A percentile compares a stretch with the other conserved stretches of the same genome.
phyloP scores from a whole-genome alignment of 768 basidiomycete genomes.

The Termitomyces titanicus region DNA sequence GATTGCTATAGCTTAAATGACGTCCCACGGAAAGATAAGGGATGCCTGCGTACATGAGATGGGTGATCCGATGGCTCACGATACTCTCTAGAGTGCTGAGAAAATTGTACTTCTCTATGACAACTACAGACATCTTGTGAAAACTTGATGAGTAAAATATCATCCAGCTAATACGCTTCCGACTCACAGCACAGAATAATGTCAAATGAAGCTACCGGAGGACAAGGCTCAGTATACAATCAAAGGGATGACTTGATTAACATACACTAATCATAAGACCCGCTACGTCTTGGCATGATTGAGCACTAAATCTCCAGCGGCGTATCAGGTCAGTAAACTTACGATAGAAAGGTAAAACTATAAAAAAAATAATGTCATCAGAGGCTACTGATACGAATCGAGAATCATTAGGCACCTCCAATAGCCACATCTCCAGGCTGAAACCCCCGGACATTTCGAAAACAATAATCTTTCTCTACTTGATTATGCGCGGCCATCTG shows the following conservation, averaged over 20 bases:
- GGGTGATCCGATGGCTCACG: conserved; percentile 39
- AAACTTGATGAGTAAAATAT: neutral
- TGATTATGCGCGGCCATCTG: conserved; percentile 44
- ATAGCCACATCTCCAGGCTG: conserved; percentile 48
- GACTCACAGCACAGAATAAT: conserved; percentile 47
- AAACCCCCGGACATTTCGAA: conserved; percentile 30
- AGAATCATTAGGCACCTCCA: conserved; percentile 23
- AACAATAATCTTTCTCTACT: conserved; percentile 19
- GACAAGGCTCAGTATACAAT: conserved; percentile 10
- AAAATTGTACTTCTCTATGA: conserved; percentile 43
- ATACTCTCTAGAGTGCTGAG: conserved; percentile 43
- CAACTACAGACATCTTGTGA: conserved; percentile 46
- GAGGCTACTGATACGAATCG: conserved; percentile 2
- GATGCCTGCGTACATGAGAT: conserved; percentile 31
- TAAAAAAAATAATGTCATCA: conserved; percentile 9
- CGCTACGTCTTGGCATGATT: conserved; percentile 21
- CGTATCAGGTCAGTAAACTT: conserved; percentile 32
- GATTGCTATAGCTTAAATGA: neutral
- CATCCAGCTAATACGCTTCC: neutral
- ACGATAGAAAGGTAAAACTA: conserved; percentile 41
- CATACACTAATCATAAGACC: conserved; percentile 54
- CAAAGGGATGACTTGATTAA: conserved; percentile 1
- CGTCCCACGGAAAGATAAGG: neutral
- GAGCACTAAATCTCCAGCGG: conserved; percentile 19
- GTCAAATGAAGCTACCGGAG: conserved; percentile 46